These are phyloP conservation scores for Diaporthe longicolla DNA, from an alignment of 2,329 filamentous ascomycete species.

Conservation along the genomic window DNA sequence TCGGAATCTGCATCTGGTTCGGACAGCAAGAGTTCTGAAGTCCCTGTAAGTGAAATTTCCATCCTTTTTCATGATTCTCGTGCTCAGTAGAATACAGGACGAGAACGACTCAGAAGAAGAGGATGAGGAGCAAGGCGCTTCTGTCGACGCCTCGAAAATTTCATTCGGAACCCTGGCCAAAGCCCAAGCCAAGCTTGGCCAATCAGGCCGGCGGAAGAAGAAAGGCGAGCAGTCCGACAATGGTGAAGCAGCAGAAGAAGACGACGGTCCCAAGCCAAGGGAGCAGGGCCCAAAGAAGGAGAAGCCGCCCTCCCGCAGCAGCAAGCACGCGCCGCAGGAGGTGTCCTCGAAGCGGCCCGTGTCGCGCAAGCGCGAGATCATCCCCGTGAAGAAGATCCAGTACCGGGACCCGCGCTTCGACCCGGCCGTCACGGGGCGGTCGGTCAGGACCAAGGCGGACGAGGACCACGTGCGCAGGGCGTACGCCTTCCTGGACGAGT, in stretches of 20 bases:
- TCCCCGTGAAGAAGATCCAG: constrained; percentile 69
- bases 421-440: constrained; percentile 60
- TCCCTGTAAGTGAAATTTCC: constrained; percentile 9
- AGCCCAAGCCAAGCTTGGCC: constrained; percentile 79
- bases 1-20: constrained; percentile 19
- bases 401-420: constrained; percentile 92
- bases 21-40: constrained; percentile 14
- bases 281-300: constrained; percentile 53
- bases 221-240: constrained; percentile 44
- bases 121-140: constrained; percentile 53
- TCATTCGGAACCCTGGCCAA: constrained; percentile 93
- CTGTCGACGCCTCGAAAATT: constrained; percentile 69
- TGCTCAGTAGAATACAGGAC: constrained; percentile 47
- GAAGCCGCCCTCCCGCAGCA: constrained; percentile 54
- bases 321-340: constrained; percentile 91
- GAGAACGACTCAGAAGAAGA: constrained; percentile 48
- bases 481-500: constrained; percentile 91
- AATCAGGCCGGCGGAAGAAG: constrained; percentile 47
- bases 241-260: constrained; percentile 48
- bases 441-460: constrained; percentile 59
- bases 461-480: constrained; percentile 75
- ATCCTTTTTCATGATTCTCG: neutral
- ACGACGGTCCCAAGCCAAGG: constrained; percentile 45
- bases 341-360: constrained; percentile 88
- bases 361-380: constrained; percentile 81